phyloP scores from a whole-genome alignment of 371 early-diverging fungal species.

The Zopfochytrium polystomum region DNA sequence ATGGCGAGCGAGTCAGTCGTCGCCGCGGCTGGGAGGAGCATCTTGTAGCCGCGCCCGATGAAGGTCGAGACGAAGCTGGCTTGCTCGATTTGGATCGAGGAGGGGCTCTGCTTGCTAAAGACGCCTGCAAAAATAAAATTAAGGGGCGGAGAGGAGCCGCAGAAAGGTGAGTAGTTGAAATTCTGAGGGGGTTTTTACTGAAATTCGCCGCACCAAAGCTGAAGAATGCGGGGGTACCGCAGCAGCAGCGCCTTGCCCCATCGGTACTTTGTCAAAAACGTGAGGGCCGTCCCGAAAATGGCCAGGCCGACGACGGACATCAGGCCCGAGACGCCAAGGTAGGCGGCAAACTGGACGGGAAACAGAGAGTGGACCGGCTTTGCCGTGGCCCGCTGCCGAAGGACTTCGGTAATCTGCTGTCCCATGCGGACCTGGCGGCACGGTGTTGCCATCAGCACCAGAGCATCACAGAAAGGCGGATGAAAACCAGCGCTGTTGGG shows the following conservation, averaged over 20 bases:
- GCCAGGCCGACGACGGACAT: conserved; percentile 39
- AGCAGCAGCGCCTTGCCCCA: conserved; percentile 48
- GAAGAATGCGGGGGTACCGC: conserved; percentile 33
- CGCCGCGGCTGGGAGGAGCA: conserved; percentile 18
- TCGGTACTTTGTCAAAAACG: conserved; percentile 35
- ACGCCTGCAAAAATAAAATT: conserved; percentile 21
- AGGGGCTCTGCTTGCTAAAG: conserved; percentile 64
- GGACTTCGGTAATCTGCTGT: conserved; percentile 19
- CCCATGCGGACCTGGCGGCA: too few relatives aligned
- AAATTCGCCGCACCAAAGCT: conserved; percentile 33
- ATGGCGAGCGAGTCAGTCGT: conserved; percentile 29
- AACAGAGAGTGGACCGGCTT: conserved; percentile 13
- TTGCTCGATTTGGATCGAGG: conserved; percentile 44
- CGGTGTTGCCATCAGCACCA: too few relatives aligned
- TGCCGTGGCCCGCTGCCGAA: background rate
- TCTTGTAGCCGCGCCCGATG: conserved; percentile 47
- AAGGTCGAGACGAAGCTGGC: conserved; percentile 51
- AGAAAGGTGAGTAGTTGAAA: too few relatives aligned
- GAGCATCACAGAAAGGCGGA: too few relatives aligned
- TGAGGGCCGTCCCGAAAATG: conserved; percentile 45
- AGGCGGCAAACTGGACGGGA: conserved; percentile 31
- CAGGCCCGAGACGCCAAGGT: conserved; percentile 53
- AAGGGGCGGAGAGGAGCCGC: background rate
- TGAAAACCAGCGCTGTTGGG: too few relatives aligned
- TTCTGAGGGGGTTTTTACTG: too few relatives aligned